Conservation (phyloP, 2,329 filamentous ascomycete genomes). For the Ceratocystis destructans region DNA sequence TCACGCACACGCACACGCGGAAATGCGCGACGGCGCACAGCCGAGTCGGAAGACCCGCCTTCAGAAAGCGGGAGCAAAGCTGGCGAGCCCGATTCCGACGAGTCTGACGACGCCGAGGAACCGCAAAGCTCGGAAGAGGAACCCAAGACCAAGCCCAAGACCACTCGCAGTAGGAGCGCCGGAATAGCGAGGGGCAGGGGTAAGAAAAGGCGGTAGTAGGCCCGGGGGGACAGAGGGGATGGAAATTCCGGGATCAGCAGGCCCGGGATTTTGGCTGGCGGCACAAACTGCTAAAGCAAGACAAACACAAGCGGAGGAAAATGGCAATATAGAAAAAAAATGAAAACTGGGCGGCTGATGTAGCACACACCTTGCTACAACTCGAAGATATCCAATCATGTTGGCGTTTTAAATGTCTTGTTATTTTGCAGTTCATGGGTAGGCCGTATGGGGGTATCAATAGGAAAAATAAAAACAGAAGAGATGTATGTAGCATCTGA, state of each 20-base stretch:
- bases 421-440: not conserved
- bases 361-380: not conserved
- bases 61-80: constrained; percentile 29
- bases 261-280: not conserved
- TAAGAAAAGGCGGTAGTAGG: constrained; percentile 24
- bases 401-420: not conserved
- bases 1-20: constrained; percentile 25
- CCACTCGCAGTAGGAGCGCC: constrained; percentile 29
- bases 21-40: not conserved
- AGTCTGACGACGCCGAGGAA: constrained; percentile 24
- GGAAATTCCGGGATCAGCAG: constrained; percentile 12
- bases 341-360: not conserved
- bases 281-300: too few species aligned
- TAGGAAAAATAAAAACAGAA: not conserved
- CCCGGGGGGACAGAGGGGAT: constrained; percentile 17
- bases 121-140: constrained; percentile 28
- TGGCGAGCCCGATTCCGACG: constrained; percentile 23
- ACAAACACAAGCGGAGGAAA: not conserved
- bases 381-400: not conserved
- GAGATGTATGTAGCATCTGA: not conserved
- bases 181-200: constrained; percentile 26
- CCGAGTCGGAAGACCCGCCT: constrained; percentile 15
- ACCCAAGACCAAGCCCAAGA: constrained; percentile 29
- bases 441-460: constrained; percentile 1
- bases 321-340: not conserved